Percentiles rank a stretch among this genome's conserved stretches.
phyloP scores from a whole-genome alignment of 176 grass and related monocot genomes.

The Alloteropsis semialata region DNA sequence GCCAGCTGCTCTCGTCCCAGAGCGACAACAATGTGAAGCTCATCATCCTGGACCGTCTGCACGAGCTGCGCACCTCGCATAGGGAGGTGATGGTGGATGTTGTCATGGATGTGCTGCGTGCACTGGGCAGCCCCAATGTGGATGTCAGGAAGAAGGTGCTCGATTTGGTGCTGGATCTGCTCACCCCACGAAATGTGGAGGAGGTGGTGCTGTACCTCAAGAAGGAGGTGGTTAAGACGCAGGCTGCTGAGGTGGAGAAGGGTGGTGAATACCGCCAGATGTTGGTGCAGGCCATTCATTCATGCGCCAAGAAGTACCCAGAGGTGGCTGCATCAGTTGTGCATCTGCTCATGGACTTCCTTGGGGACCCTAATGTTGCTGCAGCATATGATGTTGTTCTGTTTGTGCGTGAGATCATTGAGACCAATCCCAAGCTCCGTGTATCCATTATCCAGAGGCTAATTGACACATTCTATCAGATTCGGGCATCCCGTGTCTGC shows the following conservation, averaged over 20 bases:
- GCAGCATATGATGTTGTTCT: constrained; percentile 69
- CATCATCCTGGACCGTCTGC: constrained; percentile 59
- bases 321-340: constrained; percentile 72
- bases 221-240: constrained; percentile 80
- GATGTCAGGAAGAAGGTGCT: constrained; percentile 61
- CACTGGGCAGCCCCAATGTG: constrained; percentile 61
- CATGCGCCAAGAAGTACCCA: constrained; percentile 54
- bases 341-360: constrained; percentile 85
- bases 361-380: constrained; percentile 69
- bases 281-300: constrained; percentile 72
- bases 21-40: constrained; percentile 83
- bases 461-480: constrained; percentile 73
- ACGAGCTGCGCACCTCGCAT: constrained; percentile 48
- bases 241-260: constrained; percentile 61
- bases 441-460: constrained; percentile 80
- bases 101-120: constrained; percentile 68
- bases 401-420: constrained; percentile 77
- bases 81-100: constrained; percentile 68
- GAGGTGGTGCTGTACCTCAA: constrained; percentile 78
- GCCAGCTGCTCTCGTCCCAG: constrained; percentile 59
- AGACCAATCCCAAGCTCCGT: constrained; percentile 71
- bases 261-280: constrained; percentile 71
- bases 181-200: constrained; percentile 61
- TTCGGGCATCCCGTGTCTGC: constrained; percentile 63
- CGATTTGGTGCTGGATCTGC: constrained; percentile 70